These are phyloP conservation scores for Sabuloglossum arenarium DNA, from an alignment of 495 filamentous ascomycete species.

Conservation along the genomic window DNA sequence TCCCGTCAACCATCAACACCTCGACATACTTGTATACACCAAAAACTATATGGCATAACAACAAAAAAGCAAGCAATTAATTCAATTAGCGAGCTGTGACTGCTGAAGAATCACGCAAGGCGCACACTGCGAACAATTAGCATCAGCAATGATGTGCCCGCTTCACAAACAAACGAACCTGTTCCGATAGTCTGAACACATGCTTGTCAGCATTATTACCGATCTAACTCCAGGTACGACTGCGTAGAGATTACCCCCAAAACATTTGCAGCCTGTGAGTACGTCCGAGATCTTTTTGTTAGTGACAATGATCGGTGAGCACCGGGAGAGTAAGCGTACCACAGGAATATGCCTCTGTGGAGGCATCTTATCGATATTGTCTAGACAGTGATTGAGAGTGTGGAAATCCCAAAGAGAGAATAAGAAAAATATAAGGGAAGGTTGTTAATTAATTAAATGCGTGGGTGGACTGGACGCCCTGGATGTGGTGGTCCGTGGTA, in stretches of 20 bases:
- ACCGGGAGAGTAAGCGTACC: not conserved
- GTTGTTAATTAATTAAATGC: not conserved
- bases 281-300: not conserved
- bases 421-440: not conserved
- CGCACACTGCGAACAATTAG: not conserved
- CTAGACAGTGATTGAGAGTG: not conserved
- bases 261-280: constrained; percentile 24
- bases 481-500: no score
- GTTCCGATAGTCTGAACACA: constrained; percentile 22
- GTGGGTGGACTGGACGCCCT: no score
- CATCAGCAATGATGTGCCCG: constrained; percentile 6
- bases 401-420: not conserved
- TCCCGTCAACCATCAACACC: not conserved
- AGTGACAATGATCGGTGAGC: not conserved
- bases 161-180: constrained; percentile 10
- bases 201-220: not conserved
- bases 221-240: not conserved
- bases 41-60: constrained; percentile 10
- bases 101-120: constrained; percentile 10
- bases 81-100: constrained; percentile 5
- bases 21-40: constrained; percentile 27
- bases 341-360: not conserved
- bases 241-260: constrained; percentile 21
- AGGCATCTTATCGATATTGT: not conserved
- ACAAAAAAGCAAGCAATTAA: not conserved